These are phyloP conservation scores for Solanum appendiculatum DNA, from an alignment of 257 asterid species.

Conservation along the genomic window DNA sequence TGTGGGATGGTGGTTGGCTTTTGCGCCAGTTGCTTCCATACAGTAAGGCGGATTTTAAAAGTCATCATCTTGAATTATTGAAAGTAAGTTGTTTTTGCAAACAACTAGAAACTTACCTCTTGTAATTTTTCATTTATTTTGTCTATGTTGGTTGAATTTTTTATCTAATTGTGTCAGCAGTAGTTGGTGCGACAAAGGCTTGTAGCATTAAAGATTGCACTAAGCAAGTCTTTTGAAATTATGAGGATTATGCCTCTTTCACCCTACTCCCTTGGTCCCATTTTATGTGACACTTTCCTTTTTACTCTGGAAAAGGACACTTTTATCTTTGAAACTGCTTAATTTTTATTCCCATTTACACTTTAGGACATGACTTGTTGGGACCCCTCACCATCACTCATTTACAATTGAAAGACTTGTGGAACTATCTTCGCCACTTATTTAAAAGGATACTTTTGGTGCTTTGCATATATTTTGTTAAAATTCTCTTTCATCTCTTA, in stretches of 20 bases:
- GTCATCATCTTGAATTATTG: conserved; percentile 59
- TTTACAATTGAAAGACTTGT: background rate
- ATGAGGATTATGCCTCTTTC: background rate
- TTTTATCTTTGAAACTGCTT: background rate
- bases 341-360: background rate
- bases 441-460: background rate
- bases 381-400: background rate
- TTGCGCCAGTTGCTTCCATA: conserved; percentile 92
- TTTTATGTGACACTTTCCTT: background rate
- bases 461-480: background rate
- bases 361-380: background rate
- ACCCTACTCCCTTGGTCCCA: background rate
- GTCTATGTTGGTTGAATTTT: background rate
- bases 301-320: background rate
- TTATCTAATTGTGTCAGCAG: background rate
- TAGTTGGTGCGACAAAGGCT: background rate
- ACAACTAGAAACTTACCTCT: background rate
- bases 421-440: background rate
- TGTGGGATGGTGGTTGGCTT: conserved; percentile 99
- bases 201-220: background rate
- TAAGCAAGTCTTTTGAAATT: background rate
- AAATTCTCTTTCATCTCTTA: background rate
- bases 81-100: conserved; percentile 38
- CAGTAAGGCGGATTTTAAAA: conserved; percentile 69
- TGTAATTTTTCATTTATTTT: background rate